Conservation (phyloP, 331 rosid species). For the Malus hybrid region DNA sequence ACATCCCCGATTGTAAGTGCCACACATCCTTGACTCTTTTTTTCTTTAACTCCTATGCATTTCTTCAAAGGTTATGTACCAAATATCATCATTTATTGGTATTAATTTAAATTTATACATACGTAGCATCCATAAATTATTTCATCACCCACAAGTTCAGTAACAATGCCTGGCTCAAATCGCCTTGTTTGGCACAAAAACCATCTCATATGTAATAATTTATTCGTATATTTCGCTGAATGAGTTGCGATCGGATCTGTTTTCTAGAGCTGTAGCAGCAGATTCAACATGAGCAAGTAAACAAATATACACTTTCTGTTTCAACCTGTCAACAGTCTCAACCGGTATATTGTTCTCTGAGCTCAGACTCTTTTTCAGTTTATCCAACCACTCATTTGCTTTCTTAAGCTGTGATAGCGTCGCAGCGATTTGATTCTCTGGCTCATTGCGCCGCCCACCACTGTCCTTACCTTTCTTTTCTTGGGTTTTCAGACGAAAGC, state of each 20-base stretch:
- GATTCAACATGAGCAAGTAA: slow-evolving; percentile 70
- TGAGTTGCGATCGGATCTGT: slow-evolving; percentile 39
- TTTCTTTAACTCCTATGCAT: background rate
- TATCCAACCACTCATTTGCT: slow-evolving; percentile 87
- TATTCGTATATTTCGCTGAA: slow-evolving; percentile 12
- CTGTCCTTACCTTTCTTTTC: slow-evolving; percentile 55
- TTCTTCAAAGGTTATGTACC: background rate
- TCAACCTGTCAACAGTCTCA: slow-evolving; percentile 55
- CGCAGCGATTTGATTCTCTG: slow-evolving; percentile 59
- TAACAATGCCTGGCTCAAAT: slow-evolving; percentile 12
- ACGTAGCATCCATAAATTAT: slow-evolving; percentile 12
- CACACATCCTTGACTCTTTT: background rate
- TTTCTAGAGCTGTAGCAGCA: slow-evolving; percentile 77
- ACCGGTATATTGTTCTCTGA: slow-evolving; percentile 25
- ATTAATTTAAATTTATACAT: background rate
- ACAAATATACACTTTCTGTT: slow-evolving; percentile 61
- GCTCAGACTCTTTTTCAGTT: slow-evolving; percentile 32
- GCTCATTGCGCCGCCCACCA: slow-evolving; percentile 38
- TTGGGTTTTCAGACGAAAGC: slow-evolving; percentile 40
- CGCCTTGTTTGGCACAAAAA: background rate
- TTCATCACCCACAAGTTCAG: background rate
- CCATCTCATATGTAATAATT: slow-evolving; percentile 18
- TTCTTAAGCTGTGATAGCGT: slow-evolving; percentile 78
- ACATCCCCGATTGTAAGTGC: background rate
- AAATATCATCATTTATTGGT: background rate